phyloP scores from a whole-genome alignment of 169 alveolate species.

The Plasmodium reichenowi region DNA sequence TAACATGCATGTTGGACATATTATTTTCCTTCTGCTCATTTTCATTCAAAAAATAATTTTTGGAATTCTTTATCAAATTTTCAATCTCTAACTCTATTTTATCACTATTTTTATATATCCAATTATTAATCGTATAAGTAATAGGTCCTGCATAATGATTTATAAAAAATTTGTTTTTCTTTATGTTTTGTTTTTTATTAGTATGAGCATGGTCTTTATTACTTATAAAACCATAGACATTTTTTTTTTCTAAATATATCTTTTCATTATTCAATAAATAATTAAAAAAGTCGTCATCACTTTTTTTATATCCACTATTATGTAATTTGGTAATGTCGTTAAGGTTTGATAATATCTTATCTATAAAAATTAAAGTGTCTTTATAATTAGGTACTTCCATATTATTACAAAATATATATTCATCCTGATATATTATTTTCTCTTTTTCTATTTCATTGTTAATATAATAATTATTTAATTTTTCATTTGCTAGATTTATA shows the following conservation, averaged over 20 bases:
- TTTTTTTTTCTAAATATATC: slow-evolving; percentile 12
- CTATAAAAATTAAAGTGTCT: slow-evolving; percentile 49
- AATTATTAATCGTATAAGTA: slow-evolving; percentile 84
- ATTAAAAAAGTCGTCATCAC: slow-evolving; percentile 41
- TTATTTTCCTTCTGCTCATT: not conserved
- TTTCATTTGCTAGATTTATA: slow-evolving; percentile 98
- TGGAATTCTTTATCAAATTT: slow-evolving; percentile 74
- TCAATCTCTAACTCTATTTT: slow-evolving; percentile 84
- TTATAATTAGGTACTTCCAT: slow-evolving; percentile 33
- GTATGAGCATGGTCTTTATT: slow-evolving; percentile 28
- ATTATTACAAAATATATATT: slow-evolving; percentile 86
- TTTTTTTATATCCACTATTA: slow-evolving; percentile 53
- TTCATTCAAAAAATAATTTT: slow-evolving; percentile 52
- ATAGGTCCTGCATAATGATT: slow-evolving; percentile 92
- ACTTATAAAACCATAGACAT: slow-evolving; percentile 41
- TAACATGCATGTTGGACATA: no score
- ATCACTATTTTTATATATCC: slow-evolving; percentile 90
- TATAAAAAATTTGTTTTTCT: slow-evolving; percentile 76
- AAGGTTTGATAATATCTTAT: slow-evolving; percentile 19
- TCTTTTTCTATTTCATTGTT: slow-evolving; percentile 91
- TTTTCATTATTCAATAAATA: slow-evolving; percentile 39
- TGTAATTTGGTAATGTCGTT: slow-evolving; percentile 63
- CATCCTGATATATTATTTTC: slow-evolving; percentile 87
- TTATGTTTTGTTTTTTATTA: slow-evolving; percentile 21
- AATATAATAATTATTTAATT: slow-evolving; percentile 89